Evolutionary conservation across 2,329 filamentous ascomycete species (phyloP), one percentile per base, ranked within the genome.

Genomic region (Purpureocillium takamizusanense): DNA sequence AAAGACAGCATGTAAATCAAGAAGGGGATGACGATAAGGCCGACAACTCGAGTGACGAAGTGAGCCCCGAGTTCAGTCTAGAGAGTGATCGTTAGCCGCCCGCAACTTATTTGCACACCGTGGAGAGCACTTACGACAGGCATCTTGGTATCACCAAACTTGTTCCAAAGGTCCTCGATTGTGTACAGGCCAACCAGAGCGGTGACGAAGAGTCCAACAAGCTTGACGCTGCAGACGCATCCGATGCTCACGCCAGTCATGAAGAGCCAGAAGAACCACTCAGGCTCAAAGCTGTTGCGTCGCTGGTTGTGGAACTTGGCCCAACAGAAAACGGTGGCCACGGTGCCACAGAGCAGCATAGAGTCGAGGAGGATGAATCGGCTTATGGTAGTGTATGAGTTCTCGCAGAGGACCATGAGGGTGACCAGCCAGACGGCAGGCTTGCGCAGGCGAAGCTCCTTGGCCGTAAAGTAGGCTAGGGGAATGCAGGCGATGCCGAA

Each of bases 321-420:
- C 88, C 90, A 98, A 75, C 90, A 97, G 53, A 97, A 79, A 45
- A 94, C 85, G 6, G 92, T 98, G 13, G 88, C 89, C 51, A 97
- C 92, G n/a, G 94, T 98, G 58, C 95, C 95, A 69, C 89, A 97
- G 30, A 98, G 76, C 37, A 98, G 77, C 92, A 98, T 98, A 1
- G 92, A 97, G 63, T 98, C 92, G 53, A 98, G 80, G 17, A 98
- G 81, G 53, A 98, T 97, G 60, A 98, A 98, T 44, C 92, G 81
- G 65, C 89, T 95, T 63, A 98, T 98, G 25, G 94, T 97, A 35
- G 92, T 95, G 69, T 97, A 98, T 37, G 92, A 97, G 71, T 98
- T 98, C 64, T 98, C 92, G 70, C 88, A 98, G 31, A 98, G 78
- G 33, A 98, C 89, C 86, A 95, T 95, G 51, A 97, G 70, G 15